These are phyloP conservation scores for Trypanosoma melophagium DNA, from an alignment of 208 protist species.

Conservation along the genomic window DNA sequence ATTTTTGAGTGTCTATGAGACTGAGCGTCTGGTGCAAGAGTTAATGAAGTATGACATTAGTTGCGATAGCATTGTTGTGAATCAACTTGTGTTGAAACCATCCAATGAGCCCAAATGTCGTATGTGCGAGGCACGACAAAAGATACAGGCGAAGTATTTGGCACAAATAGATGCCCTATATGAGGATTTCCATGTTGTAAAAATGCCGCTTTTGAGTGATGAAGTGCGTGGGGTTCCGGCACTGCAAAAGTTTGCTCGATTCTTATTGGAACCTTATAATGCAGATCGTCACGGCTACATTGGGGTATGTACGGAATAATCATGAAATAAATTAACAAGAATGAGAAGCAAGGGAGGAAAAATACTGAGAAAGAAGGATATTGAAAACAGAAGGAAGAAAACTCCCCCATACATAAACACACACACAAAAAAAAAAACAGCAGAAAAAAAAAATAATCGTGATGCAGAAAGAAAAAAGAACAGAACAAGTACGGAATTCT, in stretches of 20 bases:
- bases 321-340: not conserved
- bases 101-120: constrained; percentile 63
- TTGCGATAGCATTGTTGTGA: constrained; percentile 95
- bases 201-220: constrained; percentile 89
- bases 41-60: constrained; percentile 96
- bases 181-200: constrained; percentile 94
- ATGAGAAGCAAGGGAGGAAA: constrained; percentile 8
- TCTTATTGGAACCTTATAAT: constrained; percentile 74
- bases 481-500: not conserved
- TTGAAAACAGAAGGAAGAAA: no score
- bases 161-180: constrained; percentile 95
- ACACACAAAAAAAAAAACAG: constrained; percentile 14
- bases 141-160: constrained; percentile 96
- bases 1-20: constrained; percentile 99
- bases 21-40: constrained; percentile 98
- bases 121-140: constrained; percentile 87
- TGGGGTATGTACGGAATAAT: constrained; percentile 20
- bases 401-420: no score
- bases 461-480: constrained; percentile 6
- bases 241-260: constrained; percentile 59
- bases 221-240: constrained; percentile 90
- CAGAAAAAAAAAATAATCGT: constrained; percentile 18
- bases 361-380: no score
- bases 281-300: constrained; percentile 62
- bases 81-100: constrained; percentile 90